phyloP scores from a whole-genome alignment of 192 early-diverging fungal species.

The Coemansia sp. region DNA sequence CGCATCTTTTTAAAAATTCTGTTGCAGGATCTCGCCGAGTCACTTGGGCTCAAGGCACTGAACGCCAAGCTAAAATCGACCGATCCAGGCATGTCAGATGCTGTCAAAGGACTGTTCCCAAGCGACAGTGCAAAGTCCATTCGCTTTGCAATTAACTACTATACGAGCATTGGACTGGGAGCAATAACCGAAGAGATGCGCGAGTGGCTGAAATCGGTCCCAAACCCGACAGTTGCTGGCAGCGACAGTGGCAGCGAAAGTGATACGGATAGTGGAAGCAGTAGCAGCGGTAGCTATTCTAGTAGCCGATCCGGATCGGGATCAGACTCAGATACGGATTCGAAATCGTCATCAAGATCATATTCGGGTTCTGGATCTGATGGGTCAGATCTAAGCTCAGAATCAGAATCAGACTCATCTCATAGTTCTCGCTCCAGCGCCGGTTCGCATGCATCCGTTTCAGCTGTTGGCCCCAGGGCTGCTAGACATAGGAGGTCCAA shows the following conservation, averaged over 20 bases:
- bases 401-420: constrained; percentile 7
- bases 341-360: constrained; percentile 16
- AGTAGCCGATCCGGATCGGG: constrained; percentile 27
- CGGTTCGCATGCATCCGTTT: background rate
- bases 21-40: constrained; percentile 85
- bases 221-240: constrained; percentile 10
- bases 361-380: constrained; percentile 14
- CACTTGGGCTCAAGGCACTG: constrained; percentile 79
- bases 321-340: constrained; percentile 11
- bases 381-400: constrained; percentile 23
- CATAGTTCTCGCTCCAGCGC: constrained; percentile 8
- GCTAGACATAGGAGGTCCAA: background rate
- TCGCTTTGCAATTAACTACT: constrained; percentile 98
- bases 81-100: constrained; percentile 71
- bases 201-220: constrained; percentile 75
- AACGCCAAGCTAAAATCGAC: constrained; percentile 63
- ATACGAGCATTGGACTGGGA: constrained; percentile 91
- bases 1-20: constrained; percentile 97
- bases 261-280: constrained; percentile 26
- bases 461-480: constrained; percentile 9
- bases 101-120: constrained; percentile 87
- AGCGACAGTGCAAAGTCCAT: constrained; percentile 84
- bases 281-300: constrained; percentile 35
- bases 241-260: constrained; percentile 20
- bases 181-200: constrained; percentile 91